Base-by-base conservation (phyloP, 2,329 filamentous ascomycete species). In the Calonectria crousiana region DNA sequence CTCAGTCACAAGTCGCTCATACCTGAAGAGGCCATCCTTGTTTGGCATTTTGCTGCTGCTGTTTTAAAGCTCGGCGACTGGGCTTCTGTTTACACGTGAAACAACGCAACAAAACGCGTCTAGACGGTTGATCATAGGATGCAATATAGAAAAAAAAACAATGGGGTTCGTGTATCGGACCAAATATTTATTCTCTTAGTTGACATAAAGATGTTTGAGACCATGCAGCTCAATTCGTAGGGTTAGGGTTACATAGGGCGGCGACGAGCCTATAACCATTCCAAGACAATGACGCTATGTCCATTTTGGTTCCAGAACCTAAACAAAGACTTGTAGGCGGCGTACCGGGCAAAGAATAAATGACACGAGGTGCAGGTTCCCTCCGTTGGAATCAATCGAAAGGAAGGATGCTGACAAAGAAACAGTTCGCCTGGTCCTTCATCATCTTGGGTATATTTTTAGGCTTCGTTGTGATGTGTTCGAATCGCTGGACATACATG, bases 241-340 rank as follows among this genome's bases (percentile, higher is more conserved):
- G 56, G 56, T 62, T 62, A 62, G 56, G 56, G 56, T 62, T 62
- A 41, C 14, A 41, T 62, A 62, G 18, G 56, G 56, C 56, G 56
- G 56, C 56, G 26, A 28, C 18, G 34, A 20, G 23, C 6, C 38
- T 6, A 41, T 62, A 14, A 26, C 34, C 34, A 23, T 28, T 62
- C 41, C 38, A 38, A 28, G 56, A 62, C 56, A 41, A 41, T 41
- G 34, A 38, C 56, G 56, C 56, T 62, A 62, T 62, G 56, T 62
- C 56, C 23, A 26, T 62, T 62, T 62, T 26, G 56, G 56, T 62
- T 62, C 6, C 56, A 28, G 36, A 62, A 41, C 26, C 23, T 16
- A 62, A 62, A 62, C 56, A 62, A 60, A 28, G 14, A 28, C 56
- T 41, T 62, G 23, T 36, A 41, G 26, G 56, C 36, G 14, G 56